Conservation (phyloP, 2,329 filamentous ascomycete genomes). For the Scytalidium sp. region DNA sequence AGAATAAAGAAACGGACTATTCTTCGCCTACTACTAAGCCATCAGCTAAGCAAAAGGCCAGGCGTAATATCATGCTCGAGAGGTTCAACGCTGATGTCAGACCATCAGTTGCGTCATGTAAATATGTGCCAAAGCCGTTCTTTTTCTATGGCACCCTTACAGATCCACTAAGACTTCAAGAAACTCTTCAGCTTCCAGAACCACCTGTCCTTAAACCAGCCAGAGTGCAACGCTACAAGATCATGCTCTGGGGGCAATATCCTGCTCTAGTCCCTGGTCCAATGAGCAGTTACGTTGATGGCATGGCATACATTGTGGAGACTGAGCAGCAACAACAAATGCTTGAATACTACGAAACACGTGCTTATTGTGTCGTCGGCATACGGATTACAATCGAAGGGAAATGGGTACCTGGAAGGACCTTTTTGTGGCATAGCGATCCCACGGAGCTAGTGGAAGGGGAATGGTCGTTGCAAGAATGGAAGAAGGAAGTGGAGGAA, state of each 20-base stretch:
- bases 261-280: constrained; percentile 11
- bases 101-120: constrained; percentile 8
- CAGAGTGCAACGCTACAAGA: constrained; percentile 13
- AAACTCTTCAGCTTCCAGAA: constrained; percentile 12
- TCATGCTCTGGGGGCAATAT: constrained; percentile 16
- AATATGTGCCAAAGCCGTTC: constrained; percentile 13
- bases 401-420: constrained; percentile 8
- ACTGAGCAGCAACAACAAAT: constrained; percentile 12
- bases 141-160: constrained; percentile 17
- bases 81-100: constrained; percentile 11
- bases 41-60: constrained; percentile 5
- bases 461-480: constrained; percentile 15
- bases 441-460: constrained; percentile 10
- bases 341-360: constrained; percentile 13
- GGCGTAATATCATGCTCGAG: constrained; percentile 14
- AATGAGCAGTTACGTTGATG: constrained; percentile 11
- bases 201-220: constrained; percentile 15
- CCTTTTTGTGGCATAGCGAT: constrained; percentile 12
- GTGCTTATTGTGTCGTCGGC: constrained; percentile 10
- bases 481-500: constrained; percentile 14
- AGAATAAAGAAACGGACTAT: constrained; percentile 5
- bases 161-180: constrained; percentile 14
- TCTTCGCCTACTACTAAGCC: constrained; percentile 4
- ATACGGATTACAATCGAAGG: constrained; percentile 11
- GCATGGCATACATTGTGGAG: constrained; percentile 10